Base-by-base conservation (phyloP, 345 rosid genomes). In the Zanthoxylum bungeanum region DNA sequence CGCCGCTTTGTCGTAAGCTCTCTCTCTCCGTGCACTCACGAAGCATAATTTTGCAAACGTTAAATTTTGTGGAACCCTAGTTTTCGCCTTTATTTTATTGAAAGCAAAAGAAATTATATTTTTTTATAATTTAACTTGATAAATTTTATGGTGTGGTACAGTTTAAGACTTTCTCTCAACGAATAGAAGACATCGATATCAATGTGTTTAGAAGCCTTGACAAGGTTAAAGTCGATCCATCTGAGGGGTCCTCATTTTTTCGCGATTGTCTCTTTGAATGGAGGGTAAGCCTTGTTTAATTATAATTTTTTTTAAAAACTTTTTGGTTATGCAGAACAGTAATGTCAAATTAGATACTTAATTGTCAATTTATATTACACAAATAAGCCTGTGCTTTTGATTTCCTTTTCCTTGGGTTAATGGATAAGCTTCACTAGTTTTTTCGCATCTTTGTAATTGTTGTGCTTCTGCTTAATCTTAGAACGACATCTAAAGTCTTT, bases 211-310 rank as follows among this genome's bases (percentile, higher is more conserved):
- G 86, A 76, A 89, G 88, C 86, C 86, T 92, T 52, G 84, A 88
- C 46, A 82, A 80, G 76, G 69, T 83, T 31, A 94, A 92, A 82
- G 37, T 81, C 4, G 88, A 85, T 84, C 98, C 98, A 28, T 86
- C 96, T 2, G 82, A 84, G 34, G 97, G 98, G 16, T 90, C 96
- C 42, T 75, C 95, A 5, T 90, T 92, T 79, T 82, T 92, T 72
- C 79, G 83, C 66, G 98, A 92, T 46, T 86, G 93, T 67, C 98
- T 94, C 30, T 22, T 85, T 3, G 98, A 94, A 79, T 94, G 93
- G 91, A 91, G 94, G 91, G 98, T 91, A 88, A 42, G 89, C 21
- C 11, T 64, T 67, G 2, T 68, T 19, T 62, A 9, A 25, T 78
- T 57, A 63, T 62, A 1, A 19, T 25, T 5, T 10, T 49, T 4